Percentiles rank a stretch among this genome's conserved stretches.
These are phyloP conservation scores for Xylaria sp. DNA, from an alignment of 2,329 filamentous ascomycete species.

Conservation along the genomic window DNA sequence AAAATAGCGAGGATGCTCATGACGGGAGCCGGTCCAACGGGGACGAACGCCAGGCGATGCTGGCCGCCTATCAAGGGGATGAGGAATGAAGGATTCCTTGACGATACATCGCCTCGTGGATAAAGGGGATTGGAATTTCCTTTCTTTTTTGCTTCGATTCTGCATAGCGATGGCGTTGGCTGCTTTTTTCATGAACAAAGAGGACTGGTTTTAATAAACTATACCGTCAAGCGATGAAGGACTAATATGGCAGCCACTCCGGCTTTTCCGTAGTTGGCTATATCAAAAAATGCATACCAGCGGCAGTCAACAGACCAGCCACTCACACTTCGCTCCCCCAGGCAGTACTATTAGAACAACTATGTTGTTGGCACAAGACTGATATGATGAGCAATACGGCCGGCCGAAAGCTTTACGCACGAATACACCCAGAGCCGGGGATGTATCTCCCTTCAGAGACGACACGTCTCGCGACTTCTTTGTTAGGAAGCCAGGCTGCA, in stretches of 20 bases:
- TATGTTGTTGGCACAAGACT: background rate
- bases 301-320: background rate
- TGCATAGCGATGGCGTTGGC: conserved; percentile 60
- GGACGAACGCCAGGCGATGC: conserved; percentile 51
- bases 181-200: conserved; percentile 22
- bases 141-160: conserved; percentile 30
- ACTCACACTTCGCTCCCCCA: background rate
- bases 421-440: too few relatives aligned
- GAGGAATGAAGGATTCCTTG: conserved; percentile 44
- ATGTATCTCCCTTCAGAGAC: too few relatives aligned
- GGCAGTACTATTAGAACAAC: too few relatives aligned
- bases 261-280: conserved; percentile 8
- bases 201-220: conserved; percentile 12
- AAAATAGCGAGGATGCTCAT: conserved; percentile 45
- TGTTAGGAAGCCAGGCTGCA: background rate
- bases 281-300: background rate
- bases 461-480: background rate
- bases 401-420: background rate
- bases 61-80: conserved; percentile 51
- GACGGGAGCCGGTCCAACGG: conserved; percentile 38
- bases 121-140: background rate
- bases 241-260: conserved; percentile 12
- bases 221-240: background rate
- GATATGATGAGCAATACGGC: background rate
- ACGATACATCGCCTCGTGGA: conserved; percentile 15